Evolutionary conservation across 2,329 filamentous ascomycete species (phyloP).

Genomic region (Thielaviopsis populi): DNA sequence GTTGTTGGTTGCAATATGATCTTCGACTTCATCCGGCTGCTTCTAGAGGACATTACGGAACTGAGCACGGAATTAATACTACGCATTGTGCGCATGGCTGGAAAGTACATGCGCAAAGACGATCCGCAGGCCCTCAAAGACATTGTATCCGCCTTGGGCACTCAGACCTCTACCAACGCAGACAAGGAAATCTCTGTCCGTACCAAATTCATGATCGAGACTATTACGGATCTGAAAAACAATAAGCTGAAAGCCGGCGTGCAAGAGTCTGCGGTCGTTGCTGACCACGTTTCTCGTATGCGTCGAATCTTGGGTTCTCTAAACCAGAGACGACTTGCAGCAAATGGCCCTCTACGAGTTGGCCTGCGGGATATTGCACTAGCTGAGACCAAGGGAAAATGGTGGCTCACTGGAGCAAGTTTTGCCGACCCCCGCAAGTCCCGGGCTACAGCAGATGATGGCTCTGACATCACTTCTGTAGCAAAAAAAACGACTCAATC

Average conservation of each 20-base stretch:
- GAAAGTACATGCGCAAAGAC: slow-evolving; percentile 71
- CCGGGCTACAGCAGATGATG: slow-evolving; percentile 13
- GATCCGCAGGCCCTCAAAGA: slow-evolving; percentile 80
- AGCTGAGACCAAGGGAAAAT: slow-evolving; percentile 78
- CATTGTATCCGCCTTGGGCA: slow-evolving; percentile 63
- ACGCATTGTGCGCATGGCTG: slow-evolving; percentile 67
- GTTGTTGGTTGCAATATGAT: slow-evolving; percentile 68
- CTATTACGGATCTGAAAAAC: slow-evolving; percentile 86
- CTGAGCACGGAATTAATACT: slow-evolving; percentile 78
- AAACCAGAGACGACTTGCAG: slow-evolving; percentile 49
- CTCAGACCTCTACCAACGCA: slow-evolving; percentile 49
- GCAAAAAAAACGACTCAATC: neutral
- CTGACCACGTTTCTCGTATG: slow-evolving; percentile 76
- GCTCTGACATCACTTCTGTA: neutral
- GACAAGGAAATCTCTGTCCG: slow-evolving; percentile 64
- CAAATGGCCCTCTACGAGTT: slow-evolving; percentile 67
- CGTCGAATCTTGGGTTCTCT: slow-evolving; percentile 74
- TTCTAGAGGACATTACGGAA: slow-evolving; percentile 63
- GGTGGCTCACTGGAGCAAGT: slow-evolving; percentile 97
- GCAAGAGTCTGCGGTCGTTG: slow-evolving; percentile 54
- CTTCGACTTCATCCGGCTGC: slow-evolving; percentile 77
- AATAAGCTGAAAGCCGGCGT: slow-evolving; percentile 70
- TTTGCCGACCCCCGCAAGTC: slow-evolving; percentile 36
- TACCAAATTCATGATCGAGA: slow-evolving; percentile 96
- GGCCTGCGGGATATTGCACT: slow-evolving; percentile 69